Conservation (phyloP, 2,329 filamentous ascomycete genomes). For the Sclerotinia sclerotiorum region DNA sequence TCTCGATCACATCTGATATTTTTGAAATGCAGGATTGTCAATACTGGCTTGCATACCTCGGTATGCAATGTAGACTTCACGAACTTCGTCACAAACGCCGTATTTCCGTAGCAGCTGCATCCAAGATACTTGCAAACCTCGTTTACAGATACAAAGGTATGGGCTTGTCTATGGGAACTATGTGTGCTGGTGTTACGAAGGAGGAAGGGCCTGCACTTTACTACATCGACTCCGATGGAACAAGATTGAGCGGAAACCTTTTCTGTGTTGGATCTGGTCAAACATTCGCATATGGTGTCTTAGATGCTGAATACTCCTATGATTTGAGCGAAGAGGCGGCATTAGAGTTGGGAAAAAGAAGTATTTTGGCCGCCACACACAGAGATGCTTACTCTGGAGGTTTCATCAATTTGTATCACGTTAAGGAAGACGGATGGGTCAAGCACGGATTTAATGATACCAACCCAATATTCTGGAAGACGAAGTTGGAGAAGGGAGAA, state of each 20-base stretch:
- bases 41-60: conserved; percentile 98
- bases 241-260: conserved; percentile 85
- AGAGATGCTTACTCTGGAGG: conserved; percentile 98
- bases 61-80: conserved; percentile 98
- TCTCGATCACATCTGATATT: conserved; percentile 5
- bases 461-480: conserved; percentile 99
- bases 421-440: conserved; percentile 98
- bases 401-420: conserved; percentile 97
- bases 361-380: conserved; percentile 94
- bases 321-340: conserved; percentile 85
- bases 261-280: conserved; percentile 98
- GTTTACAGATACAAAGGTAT: conserved; percentile 99
- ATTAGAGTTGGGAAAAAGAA: conserved; percentile 83
- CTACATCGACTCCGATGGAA: conserved; percentile 98
- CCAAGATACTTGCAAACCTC: conserved; percentile 97
- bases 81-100: conserved; percentile 99
- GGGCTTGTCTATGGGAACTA: conserved; percentile 98
- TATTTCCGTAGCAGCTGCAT: conserved; percentile 94
- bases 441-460: conserved; percentile 98
- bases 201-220: conserved; percentile 96
- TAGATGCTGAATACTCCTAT: conserved; percentile 93
- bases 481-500: conserved; percentile 96
- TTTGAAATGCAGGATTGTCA: conserved; percentile 74
- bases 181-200: conserved; percentile 95
- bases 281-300: conserved; percentile 97